Percentiles rank a stretch among this genome's conserved stretches.
These are phyloP conservation scores for Mucor plumbeus DNA, from an alignment of 371 early-diverging fungal genomes.

Conservation along the genomic window DNA sequence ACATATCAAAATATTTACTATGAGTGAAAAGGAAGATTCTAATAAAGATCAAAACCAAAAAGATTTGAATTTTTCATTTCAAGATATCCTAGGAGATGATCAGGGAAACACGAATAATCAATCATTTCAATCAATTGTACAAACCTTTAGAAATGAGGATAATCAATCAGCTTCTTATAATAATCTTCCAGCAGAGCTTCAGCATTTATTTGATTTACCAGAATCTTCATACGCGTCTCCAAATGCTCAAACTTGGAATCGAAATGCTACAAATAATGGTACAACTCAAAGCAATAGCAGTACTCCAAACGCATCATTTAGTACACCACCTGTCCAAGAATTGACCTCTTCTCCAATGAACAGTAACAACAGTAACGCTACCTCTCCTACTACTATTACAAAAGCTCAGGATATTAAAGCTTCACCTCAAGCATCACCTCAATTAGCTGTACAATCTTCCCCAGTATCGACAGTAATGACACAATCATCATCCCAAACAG, in stretches of 20 bases:
- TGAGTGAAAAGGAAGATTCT: slow-evolving; percentile 19
- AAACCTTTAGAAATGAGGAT: slow-evolving; percentile 22
- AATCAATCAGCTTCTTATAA: slow-evolving; percentile 31
- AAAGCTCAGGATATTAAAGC: not conserved
- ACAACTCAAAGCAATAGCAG: slow-evolving; percentile 8
- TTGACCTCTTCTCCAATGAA: slow-evolving; percentile 4
- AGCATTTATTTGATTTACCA: slow-evolving; percentile 32
- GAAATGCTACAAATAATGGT: not conserved
- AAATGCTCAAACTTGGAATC: slow-evolving; percentile 8
- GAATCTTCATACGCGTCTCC: slow-evolving; percentile 11
- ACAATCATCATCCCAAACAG: not conserved
- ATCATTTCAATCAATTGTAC: slow-evolving; percentile 28
- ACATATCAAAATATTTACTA: not conserved
- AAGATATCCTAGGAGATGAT: slow-evolving; percentile 36
- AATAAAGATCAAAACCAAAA: slow-evolving; percentile 20
- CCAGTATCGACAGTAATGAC: not conserved
- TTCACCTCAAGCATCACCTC: slow-evolving; percentile 3
- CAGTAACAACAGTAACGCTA: slow-evolving; percentile 7
- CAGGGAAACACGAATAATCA: slow-evolving; percentile 24
- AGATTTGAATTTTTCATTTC: slow-evolving; percentile 35
- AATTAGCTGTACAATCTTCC: not conserved
- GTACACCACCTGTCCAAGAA: slow-evolving; percentile 6
- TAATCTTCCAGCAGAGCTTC: slow-evolving; percentile 42
- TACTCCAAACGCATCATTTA: not conserved
- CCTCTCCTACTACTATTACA: not conserved